Evolutionary conservation across 331 rosid species (phyloP).

Genomic region (Stylosanthes scabra): DNA sequence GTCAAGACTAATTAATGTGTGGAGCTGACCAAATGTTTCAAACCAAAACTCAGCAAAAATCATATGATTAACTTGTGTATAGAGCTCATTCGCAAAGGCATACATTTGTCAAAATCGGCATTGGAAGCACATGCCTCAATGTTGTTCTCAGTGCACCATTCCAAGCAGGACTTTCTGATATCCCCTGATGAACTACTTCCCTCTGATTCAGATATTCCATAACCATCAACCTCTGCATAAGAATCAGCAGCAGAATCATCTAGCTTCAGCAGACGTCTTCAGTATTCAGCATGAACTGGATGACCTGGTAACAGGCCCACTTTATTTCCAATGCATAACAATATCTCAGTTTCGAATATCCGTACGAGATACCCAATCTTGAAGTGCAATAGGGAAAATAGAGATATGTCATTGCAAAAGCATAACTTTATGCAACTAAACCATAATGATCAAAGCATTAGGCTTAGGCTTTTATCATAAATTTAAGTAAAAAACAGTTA

Average conservation of each 20-base stretch:
- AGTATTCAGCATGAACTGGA: slow-evolving; percentile 70
- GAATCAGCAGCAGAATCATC: slow-evolving; percentile 48
- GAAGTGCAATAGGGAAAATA: slow-evolving; percentile 31
- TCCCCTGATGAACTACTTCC: slow-evolving; percentile 62
- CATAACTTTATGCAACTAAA: neutral
- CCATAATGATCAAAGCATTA: slow-evolving; percentile 9
- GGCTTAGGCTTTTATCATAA: neutral
- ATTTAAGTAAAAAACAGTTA: neutral
- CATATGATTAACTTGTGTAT: slow-evolving; percentile 5
- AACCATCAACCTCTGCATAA: slow-evolving; percentile 46
- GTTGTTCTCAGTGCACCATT: slow-evolving; percentile 67
- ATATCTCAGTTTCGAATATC: slow-evolving; percentile 67
- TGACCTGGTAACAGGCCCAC: slow-evolving; percentile 74
- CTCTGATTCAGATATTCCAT: slow-evolving; percentile 74
- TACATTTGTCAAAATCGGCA: slow-evolving; percentile 72
- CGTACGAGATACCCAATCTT: slow-evolving; percentile 59
- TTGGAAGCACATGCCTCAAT: slow-evolving; percentile 75
- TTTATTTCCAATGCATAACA: slow-evolving; percentile 76
- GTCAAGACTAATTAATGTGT: neutral
- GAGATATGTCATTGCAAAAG: slow-evolving; percentile 15
- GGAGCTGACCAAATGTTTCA: slow-evolving; percentile 10
- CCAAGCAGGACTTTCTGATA: slow-evolving; percentile 61
- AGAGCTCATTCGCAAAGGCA: slow-evolving; percentile 15
- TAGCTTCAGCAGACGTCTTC: slow-evolving; percentile 53
- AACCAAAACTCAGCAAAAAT: slow-evolving; percentile 6